Percentiles rank a stretch among this genome's conserved stretches.
phyloP scores from a whole-genome alignment of 2,329 filamentous ascomycete genomes.

The Stagonosporopsis cucurbitacearum region DNA sequence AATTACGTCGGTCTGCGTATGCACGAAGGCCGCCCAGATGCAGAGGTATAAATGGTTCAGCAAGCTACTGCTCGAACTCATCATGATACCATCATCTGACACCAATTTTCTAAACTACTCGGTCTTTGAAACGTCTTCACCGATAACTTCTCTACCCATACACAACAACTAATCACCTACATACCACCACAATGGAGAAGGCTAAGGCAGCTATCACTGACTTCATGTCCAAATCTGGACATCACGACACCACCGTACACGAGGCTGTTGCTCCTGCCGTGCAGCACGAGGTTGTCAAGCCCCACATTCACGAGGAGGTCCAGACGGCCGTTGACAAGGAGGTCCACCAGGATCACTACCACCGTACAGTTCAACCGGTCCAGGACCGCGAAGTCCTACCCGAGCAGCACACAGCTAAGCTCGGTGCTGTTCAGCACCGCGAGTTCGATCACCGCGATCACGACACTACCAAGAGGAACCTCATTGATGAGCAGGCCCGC shows the following conservation, averaged over 20 bases:
- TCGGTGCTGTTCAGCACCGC: slow-evolving; percentile 65
- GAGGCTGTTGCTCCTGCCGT: slow-evolving; percentile 68
- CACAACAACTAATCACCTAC: not conserved
- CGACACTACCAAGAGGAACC: slow-evolving; percentile 36
- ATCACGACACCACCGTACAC: slow-evolving; percentile 74
- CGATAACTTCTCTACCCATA: not conserved
- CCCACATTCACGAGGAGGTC: slow-evolving; percentile 67
- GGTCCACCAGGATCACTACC: slow-evolving; percentile 74
- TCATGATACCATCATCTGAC: slow-evolving; percentile 24
- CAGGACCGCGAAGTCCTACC: slow-evolving; percentile 62
- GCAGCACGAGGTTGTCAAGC: slow-evolving; percentile 65
- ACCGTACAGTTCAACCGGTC: slow-evolving; percentile 72
- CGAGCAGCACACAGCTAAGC: slow-evolving; percentile 68
- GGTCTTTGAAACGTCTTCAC: slow-evolving; percentile 1
- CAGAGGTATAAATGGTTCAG: slow-evolving; percentile 30
- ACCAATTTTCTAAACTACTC: not conserved
- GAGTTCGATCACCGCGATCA: slow-evolving; percentile 67
- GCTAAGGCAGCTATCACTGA: slow-evolving; percentile 67
- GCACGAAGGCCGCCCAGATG: not conserved
- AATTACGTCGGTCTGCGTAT: slow-evolving; percentile 35
- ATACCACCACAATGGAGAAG: slow-evolving; percentile 59
- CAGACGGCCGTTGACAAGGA: slow-evolving; percentile 71
- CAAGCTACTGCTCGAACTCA: slow-evolving; percentile 12
- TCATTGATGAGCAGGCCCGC: slow-evolving; percentile 58
- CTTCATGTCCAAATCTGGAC: slow-evolving; percentile 66